Conservation (phyloP, 331 rosid genomes). For the Prunus yedoensis region DNA sequence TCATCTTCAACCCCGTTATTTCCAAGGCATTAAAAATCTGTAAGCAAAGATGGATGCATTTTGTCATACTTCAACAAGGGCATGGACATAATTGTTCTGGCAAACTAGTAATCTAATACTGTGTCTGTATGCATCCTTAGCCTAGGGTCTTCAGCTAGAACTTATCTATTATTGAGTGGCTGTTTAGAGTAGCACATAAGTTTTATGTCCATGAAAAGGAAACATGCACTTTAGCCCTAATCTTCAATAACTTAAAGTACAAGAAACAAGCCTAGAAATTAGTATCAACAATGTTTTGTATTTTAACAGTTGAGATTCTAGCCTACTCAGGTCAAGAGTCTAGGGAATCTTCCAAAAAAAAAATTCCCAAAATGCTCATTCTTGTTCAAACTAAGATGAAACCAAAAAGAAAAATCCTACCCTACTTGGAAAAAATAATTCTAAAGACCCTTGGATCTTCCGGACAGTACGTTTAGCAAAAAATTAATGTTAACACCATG, state of each 20-base stretch:
- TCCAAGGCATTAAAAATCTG: background rate
- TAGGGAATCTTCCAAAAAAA: too few species aligned
- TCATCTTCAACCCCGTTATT: background rate
- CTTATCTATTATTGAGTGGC: background rate
- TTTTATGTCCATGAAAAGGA: background rate
- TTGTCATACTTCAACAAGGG: background rate
- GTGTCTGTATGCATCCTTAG: background rate
- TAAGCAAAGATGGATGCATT: background rate
- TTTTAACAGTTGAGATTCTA: background rate
- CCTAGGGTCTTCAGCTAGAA: background rate
- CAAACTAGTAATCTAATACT: background rate
- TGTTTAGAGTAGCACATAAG: background rate
- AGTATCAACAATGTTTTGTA: background rate
- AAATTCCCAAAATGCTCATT: background rate
- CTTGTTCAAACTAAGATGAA: background rate
- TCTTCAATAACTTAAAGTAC: background rate
- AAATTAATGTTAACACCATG: background rate
- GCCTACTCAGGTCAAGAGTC: too few species aligned
- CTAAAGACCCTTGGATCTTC: background rate
- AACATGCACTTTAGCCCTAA: background rate
- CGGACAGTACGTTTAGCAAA: background rate
- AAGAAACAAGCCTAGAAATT: background rate
- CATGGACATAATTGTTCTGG: background rate
- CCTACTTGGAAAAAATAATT: background rate
- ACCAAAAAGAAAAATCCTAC: background rate